Conservation (phyloP, 2,329 filamentous ascomycete species). For the Setomelanomma holmii region DNA sequence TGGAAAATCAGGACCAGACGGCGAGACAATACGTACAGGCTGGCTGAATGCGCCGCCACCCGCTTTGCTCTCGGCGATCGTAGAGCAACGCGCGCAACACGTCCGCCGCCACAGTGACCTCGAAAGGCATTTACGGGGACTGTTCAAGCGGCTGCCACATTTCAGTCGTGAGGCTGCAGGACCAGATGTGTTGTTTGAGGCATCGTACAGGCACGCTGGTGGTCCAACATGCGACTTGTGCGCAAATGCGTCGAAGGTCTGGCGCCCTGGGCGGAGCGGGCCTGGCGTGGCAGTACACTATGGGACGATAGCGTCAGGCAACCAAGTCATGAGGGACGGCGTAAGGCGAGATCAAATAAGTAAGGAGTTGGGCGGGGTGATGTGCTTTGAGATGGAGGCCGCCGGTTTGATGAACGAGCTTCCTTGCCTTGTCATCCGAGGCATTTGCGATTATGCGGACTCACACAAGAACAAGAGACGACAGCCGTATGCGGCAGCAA, state of each 20-base stretch:
- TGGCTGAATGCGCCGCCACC: slow-evolving; percentile 12
- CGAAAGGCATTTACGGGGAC: not conserved
- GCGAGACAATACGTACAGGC: slow-evolving; percentile 4
- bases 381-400: not conserved
- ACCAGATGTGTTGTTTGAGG: not conserved
- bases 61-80: slow-evolving; percentile 7
- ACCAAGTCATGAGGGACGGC: slow-evolving; percentile 14
- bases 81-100: slow-evolving; percentile 1
- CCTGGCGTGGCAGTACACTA: slow-evolving; percentile 1
- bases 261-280: not conserved
- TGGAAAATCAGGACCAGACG: slow-evolving; percentile 1
- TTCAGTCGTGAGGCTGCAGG: not conserved
- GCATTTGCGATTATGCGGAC: slow-evolving; percentile 3
- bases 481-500: not conserved
- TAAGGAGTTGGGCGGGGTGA: slow-evolving; percentile 10
- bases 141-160: not conserved
- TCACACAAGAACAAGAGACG: slow-evolving; percentile 1
- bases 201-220: not conserved
- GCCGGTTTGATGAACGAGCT: not conserved
- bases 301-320: slow-evolving; percentile 13
- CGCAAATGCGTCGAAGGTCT: slow-evolving; percentile 1
- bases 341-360: slow-evolving; percentile 3
- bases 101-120: not conserved
- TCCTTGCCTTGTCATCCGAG: not conserved
- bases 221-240: slow-evolving; percentile 8